Base-by-base conservation (phyloP, 257 asterid genomes). In the Avicennia marina region DNA sequence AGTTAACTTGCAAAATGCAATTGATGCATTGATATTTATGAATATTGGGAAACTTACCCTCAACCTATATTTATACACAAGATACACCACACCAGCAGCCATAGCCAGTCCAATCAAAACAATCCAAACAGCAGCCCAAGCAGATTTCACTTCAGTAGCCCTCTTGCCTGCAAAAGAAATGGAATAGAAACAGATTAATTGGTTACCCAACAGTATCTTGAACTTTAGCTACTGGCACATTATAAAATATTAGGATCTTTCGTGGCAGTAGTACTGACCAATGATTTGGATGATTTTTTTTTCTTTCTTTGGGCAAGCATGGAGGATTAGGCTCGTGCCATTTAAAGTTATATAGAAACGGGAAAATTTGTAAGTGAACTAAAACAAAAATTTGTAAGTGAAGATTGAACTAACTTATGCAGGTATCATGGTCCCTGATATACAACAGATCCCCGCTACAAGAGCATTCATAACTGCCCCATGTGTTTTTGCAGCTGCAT, bases 401-500 rank as follows among this genome's bases (percentile, higher is more conserved):
- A 39, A 32, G 49, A 24, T 41, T 41, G 25, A 56, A 76, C 91
- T 70, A 54, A 89, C 97, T 81, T 75, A 89, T 89, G 94, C 96
- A 89, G 45, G 96, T 83, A 50, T 85, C 96, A 42, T 89, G 90
- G 65, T 85, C 95, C 75, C 81, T 72, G 31, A 85, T 89, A 43
- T 85, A 85, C 72, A 89, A 72, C 19, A 83, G 70, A 68, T 75
- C 89, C 53, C 77, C 77, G 16, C 81, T 65, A 63, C 97, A 89
- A 63, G 68, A 65, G 78, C 97, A 89, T 2, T 83, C 97, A 16
- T 81, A 89, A 68, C 94, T 81, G 58, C 97, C 97, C 96, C 94
- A 86, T 8, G 78, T 71, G 76, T 89, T 72, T 69, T 67, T 85
- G 84, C 97, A 89, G 77, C 70, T 83, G 75, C 97, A 89, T 67